Base-by-base conservation (phyloP, 2,329 filamentous ascomycete genomes). In the Penicillium sp. region DNA sequence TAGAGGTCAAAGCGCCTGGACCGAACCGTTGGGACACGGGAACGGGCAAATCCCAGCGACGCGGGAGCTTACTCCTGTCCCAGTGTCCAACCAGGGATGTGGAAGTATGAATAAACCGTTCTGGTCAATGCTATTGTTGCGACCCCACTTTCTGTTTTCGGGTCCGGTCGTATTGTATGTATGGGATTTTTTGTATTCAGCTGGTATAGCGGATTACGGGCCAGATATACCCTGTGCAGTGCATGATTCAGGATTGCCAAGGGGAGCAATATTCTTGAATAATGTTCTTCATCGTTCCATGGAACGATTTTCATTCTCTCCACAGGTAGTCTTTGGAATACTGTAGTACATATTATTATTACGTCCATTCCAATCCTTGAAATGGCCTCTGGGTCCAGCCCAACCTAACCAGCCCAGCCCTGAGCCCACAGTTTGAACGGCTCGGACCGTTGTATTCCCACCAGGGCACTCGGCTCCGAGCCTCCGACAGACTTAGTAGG, bases 341-440 rank as follows among this genome's bases (percentile, higher is more conserved):
- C n/a, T n/a, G n/a, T n/a, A n/a, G 20, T 20, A 20, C 20, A 20
- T 20, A 20, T 2, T 10, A 31, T 31, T 31, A 31, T 1, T 31
- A 31, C 7, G 8, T 31, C 31, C 7, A 31, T 31, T 31, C 31
- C 31, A 31, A 31, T 31, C 31, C 31, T 10, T 31, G 31, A 6
- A 10, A 8, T 31, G 31, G 31, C 31, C 14, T 17, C 11, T 38
- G 20, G 37, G 34, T 38, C 37, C 35, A 15, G 47, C 28, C n/a
- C n/a, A 31, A 35, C 25, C 15, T 3, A 39, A 37, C 34, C 17
- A 52, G 35, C 49, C 34, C 20, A 20, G n/a, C n/a, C n/a, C n/a
- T n/a, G n/a, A 52, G 37, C 20, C 54, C 45, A 56, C 54, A 17
- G 42, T 56, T 52, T 15, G 34, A 48, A 49, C 54, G 54, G 54